Evolutionary conservation across 371 early-diverging fungal species (phyloP), one percentile per base, ranked within the genome.

Genomic region (Massospora cicadina): DNA sequence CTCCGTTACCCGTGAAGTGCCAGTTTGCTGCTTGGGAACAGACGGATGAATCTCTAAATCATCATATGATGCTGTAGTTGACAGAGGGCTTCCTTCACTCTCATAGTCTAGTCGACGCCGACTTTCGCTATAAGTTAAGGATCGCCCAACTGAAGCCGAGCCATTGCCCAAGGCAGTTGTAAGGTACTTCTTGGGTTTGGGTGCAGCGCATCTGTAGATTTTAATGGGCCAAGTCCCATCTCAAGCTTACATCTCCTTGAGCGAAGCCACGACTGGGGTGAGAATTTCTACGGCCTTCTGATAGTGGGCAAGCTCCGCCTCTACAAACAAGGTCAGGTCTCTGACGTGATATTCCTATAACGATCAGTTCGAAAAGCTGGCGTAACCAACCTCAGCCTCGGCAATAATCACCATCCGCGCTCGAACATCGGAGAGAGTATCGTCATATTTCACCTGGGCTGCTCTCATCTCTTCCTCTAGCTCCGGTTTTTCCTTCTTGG

Each of bases 401-500:
- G 81, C 78, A 62, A 89, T 73, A 27, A 71, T 65, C 63, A 76
- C 70, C 89, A 90, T 87, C 63, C 81, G 77, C 5, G 74, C 75
- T 25, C 80, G 71, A 32, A 87, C 55, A 63, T 85, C 80, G 63
- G 84, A 81, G 60, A 81, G 77, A 12, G 89, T 81, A 68, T 95
- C 95, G 64, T 95, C 93, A 68, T 94, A 95, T 70, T 93, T 93
- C 21, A 81, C 72, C 69, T 90, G 91, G 1, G 94, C 85, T 0
- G 86, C 83, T 55, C 90, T 83, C 72, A 88, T 77, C 58, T 94
- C 95, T 66, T 95, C 93, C 68, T 92, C 95, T 64, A 89, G 76
- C 54, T 87, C 85, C 3, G 90, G 86, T 54, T 84, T 88, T 67
- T 94, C 93, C 74, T 91, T 93, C 71, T 91, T 91, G 27, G 83